Base-by-base conservation (phyloP, 257 asterid species). In the Nicotiana noctiflora region DNA sequence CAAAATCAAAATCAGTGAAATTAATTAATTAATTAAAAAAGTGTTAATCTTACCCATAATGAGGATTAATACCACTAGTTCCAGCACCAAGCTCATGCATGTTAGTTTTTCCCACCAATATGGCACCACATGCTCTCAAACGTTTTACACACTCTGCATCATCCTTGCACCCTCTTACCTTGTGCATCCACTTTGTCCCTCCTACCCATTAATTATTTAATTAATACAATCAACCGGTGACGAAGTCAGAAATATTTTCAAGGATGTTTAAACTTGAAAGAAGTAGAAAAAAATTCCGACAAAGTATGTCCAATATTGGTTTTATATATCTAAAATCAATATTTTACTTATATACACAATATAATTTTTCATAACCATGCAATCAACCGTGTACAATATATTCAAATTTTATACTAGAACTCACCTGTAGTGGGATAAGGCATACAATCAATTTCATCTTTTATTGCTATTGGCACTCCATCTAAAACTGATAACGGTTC, bases 51-150 rank as follows among this genome's bases (percentile, higher is more conserved):
- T 88, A 94, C 98, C 98, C 98, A 25, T 95, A 87, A 84, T 95
- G 98, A 81, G 98, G 98, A 89, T 95, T 95, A 59, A 95, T 93
- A 52, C 98, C 98, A 64, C 98, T 95, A 34, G 94, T 87, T 81
- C 98, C 98, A 44, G 97, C 97, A 79, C 98, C 98, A 60, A 95
- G 97, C 85, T 95, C 98, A 61, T 95, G 98, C 98, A 95, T 95
- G 66, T 93, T 95, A 23, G 98, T 92, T 80, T 95, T 95, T n/a
- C 98, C 98, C 2, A 93, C 91, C 15, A 93, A 81, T 56, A 95
- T 80, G 80, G 98, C 96, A 46, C 98, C 98, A 70, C 98, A 95
- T 67, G 80, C 81, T n/a, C 98, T 82, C 63, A 95, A 88, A 14
- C 95, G 92, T 55, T 82, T 86, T 57, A 95, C 95, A 40, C 98